Evolutionary conservation across 2,329 filamentous ascomycete species (phyloP), one percentile per base, ranked within the genome.

Genomic region (Aspergillus fumigatiaffinis): DNA sequence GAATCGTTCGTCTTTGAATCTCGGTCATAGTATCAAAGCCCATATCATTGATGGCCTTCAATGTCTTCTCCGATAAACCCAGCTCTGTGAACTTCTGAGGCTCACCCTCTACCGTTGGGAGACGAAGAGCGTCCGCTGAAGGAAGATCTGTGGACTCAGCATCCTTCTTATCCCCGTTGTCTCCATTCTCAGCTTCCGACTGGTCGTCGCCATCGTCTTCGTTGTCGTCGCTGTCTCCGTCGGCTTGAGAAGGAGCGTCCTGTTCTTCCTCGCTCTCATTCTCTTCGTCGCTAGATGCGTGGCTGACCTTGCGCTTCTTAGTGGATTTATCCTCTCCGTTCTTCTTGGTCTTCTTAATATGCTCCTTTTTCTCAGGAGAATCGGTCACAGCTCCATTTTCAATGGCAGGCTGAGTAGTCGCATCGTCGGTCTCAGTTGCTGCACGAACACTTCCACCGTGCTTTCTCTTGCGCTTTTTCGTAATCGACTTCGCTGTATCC

Each of bases 21-120:
- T 94, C 90, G 0, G 94, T 97, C 92, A 99, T 97, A 50, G 83
- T 92, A 69, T 89, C 87, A 72, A 97, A 97, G 14, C 90, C 90
- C 93, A 99, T 97, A 62, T 89, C 90, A 57, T 87, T 78, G 66
- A 97, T 92, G 8, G 92, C 92, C 77, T 89, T 86, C 82, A 92
- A 89, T 0, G 92, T 97, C 76, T 90, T 92, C 25, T 92, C 89
- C 1, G 91, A 94, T 10, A 99, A 83, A 54, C 90, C 90, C 61
- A 99, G 80, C 63, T 97, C 89, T 35, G 85, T 78, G 71, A 97
- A 96, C 52, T 86, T 85, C 68, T 87, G 80, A 23, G 87, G 86
- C 56, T 88, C 84, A 51, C 76, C 78, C 53, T 84, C 84, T 29
- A 84, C 81, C 29, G 80, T 80, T 2, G 87, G 87, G 52, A 87